These are phyloP conservation scores for Heterobasidion parviporum DNA, from an alignment of 1,284 basidiomycete genomes.

Conservation along the genomic window DNA sequence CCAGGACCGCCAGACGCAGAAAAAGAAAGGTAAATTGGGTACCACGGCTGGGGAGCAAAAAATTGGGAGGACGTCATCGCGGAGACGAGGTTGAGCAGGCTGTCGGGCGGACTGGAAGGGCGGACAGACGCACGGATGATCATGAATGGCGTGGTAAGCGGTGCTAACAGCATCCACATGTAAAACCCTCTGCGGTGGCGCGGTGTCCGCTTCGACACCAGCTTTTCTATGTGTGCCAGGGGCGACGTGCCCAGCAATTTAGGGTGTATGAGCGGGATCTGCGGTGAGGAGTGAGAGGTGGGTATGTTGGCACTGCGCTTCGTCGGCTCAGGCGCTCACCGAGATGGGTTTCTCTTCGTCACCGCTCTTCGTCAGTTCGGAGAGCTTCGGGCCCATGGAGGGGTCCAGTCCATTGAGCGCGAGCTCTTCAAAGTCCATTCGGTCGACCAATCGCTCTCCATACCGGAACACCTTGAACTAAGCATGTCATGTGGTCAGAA, in stretches of 20 bases:
- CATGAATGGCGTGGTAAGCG: slow-evolving; percentile 65
- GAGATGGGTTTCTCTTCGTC: slow-evolving; percentile 15
- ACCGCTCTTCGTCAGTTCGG: slow-evolving; percentile 6
- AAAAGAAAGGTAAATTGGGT: slow-evolving; percentile 79
- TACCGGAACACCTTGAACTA: slow-evolving; percentile 51
- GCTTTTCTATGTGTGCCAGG: slow-evolving; percentile 41
- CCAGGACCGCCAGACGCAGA: slow-evolving; percentile 78
- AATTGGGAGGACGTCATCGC: too few species aligned
- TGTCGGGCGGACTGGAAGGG: neutral
- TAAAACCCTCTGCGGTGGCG: slow-evolving; percentile 58
- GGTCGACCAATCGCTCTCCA: slow-evolving; percentile 60
- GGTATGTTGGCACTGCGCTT: too few species aligned
- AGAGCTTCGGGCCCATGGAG: slow-evolving; percentile 44
- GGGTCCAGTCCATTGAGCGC: slow-evolving; percentile 64
- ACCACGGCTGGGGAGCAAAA: slow-evolving; percentile 75
- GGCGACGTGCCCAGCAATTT: slow-evolving; percentile 42
- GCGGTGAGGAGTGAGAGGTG: slow-evolving; percentile 8
- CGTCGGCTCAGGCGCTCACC: slow-evolving; percentile 6
- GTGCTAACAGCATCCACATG: slow-evolving; percentile 54
- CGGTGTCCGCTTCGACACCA: slow-evolving; percentile 49
- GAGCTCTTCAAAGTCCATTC: slow-evolving; percentile 70
- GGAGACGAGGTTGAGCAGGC: neutral
- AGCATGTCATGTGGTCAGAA: neutral
- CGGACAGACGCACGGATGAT: slow-evolving; percentile 52
- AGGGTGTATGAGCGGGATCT: slow-evolving; percentile 68